Conservation (phyloP, 768 basidiomycete species). For the Psilocybe tampanensis region DNA sequence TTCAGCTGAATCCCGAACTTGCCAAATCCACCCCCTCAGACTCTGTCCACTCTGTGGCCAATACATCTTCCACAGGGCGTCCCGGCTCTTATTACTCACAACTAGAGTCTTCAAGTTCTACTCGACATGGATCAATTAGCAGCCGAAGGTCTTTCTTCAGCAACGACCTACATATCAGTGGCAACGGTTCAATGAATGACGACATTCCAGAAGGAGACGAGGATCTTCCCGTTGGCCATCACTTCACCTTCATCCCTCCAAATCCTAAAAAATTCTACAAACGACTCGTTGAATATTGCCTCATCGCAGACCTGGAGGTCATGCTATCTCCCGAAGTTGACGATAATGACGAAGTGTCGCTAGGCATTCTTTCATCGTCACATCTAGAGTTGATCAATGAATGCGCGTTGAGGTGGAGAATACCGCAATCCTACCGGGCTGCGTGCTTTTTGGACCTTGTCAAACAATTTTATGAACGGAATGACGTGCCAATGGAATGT, state of each 20-base stretch:
- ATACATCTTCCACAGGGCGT: slow-evolving; percentile 47
- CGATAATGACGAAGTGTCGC: slow-evolving; percentile 92
- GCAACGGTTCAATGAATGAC: slow-evolving; percentile 37
- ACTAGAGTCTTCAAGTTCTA: slow-evolving; percentile 35
- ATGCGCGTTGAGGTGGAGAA: slow-evolving; percentile 88
- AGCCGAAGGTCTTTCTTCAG: slow-evolving; percentile 65
- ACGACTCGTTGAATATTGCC: slow-evolving; percentile 79
- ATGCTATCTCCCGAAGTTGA: slow-evolving; percentile 92
- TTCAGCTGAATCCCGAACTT: slow-evolving; percentile 83
- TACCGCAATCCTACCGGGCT: slow-evolving; percentile 76
- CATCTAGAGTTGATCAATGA: slow-evolving; percentile 87
- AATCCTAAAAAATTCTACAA: slow-evolving; percentile 86
- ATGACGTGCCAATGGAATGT: slow-evolving; percentile 93
- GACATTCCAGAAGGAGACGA: slow-evolving; percentile 50
- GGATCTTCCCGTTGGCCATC: slow-evolving; percentile 68
- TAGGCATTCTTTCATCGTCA: slow-evolving; percentile 81
- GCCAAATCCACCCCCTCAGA: slow-evolving; percentile 77
- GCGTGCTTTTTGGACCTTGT: slow-evolving; percentile 86
- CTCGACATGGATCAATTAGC: slow-evolving; percentile 64
- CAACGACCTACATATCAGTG: slow-evolving; percentile 33
- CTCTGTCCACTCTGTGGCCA: slow-evolving; percentile 40
- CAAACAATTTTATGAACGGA: slow-evolving; percentile 83
- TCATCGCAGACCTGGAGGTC: slow-evolving; percentile 82
- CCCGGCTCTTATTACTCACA: slow-evolving; percentile 59
- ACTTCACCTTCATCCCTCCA: slow-evolving; percentile 91